Conservation (phyloP, 305 asterid genomes). For the Rubia tinctorum region DNA sequence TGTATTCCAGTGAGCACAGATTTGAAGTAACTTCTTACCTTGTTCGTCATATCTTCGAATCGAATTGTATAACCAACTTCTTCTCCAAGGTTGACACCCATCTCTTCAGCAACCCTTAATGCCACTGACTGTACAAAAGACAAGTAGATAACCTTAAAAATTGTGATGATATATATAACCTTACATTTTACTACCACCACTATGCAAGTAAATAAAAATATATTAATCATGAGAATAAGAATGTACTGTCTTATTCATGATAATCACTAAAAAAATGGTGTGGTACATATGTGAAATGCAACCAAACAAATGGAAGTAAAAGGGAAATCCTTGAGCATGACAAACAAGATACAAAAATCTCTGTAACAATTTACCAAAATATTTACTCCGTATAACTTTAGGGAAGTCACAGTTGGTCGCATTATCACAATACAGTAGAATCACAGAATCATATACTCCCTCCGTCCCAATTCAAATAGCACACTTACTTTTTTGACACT, state of each 20-base stretch:
- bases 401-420: background rate
- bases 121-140: constrained; percentile 58
- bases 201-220: background rate
- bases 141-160: constrained; percentile 12
- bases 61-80: constrained; percentile 97
- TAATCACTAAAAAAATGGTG: background rate
- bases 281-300: background rate
- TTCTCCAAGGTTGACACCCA: constrained; percentile 86
- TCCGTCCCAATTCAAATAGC: no score
- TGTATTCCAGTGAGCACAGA: background rate
- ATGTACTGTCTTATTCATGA: background rate
- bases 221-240: background rate
- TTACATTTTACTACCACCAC: background rate
- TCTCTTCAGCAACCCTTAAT: constrained; percentile 89
- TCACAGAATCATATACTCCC: background rate
- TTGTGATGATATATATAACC: background rate
- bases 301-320: background rate
- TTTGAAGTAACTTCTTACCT: constrained; percentile 42
- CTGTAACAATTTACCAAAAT: background rate
- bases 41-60: constrained; percentile 80
- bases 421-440: background rate
- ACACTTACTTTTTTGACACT: no score
- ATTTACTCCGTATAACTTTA: background rate
- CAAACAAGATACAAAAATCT: no score
- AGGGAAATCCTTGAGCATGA: constrained; percentile 1